A percentile compares a stretch with the other conserved stretches of the same genome.
phyloP scores from a whole-genome alignment of 768 basidiomycete species.

The Russula compacta region DNA sequence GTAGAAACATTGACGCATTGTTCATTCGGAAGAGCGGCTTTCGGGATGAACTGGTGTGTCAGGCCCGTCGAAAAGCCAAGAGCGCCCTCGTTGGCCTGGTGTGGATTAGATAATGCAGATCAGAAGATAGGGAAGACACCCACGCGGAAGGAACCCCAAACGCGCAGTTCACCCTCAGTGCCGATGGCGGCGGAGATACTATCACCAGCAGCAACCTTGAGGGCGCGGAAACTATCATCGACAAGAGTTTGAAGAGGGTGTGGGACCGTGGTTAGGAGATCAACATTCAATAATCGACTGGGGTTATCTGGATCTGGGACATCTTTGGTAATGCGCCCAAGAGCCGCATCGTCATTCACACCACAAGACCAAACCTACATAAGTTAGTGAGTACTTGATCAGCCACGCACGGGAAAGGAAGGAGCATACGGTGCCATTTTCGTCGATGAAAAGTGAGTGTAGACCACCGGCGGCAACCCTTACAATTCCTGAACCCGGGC shows the following conservation, averaged over 20 bases:
- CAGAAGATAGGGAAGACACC: slow-evolving; percentile 22
- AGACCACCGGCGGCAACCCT: slow-evolving; percentile 75
- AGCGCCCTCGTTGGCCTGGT: slow-evolving; percentile 64
- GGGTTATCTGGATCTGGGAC: slow-evolving; percentile 52
- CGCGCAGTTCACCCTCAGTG: slow-evolving; percentile 67
- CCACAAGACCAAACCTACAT: slow-evolving; percentile 76
- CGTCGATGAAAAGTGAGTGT: slow-evolving; percentile 83
- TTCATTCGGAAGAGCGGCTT: slow-evolving; percentile 50
- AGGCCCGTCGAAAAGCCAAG: slow-evolving; percentile 72
- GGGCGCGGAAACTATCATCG: slow-evolving; percentile 77
- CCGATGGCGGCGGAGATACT: slow-evolving; percentile 82
- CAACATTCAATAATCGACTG: slow-evolving; percentile 45
- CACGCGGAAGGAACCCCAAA: slow-evolving; percentile 89
- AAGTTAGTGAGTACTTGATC: neutral
- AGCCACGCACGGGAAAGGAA: neutral
- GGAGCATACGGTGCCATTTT: slow-evolving; percentile 73
- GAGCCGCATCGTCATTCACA: slow-evolving; percentile 81
- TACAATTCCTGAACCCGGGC: slow-evolving; percentile 68
- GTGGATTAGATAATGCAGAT: slow-evolving; percentile 3
- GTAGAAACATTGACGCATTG: slow-evolving; percentile 68
- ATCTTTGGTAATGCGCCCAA: slow-evolving; percentile 66
- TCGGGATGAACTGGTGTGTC: slow-evolving; percentile 60
- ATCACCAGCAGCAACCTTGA: slow-evolving; percentile 77
- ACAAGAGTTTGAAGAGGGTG: slow-evolving; percentile 60
- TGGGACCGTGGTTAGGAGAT: slow-evolving; percentile 44